Base-by-base conservation (phyloP, 2,329 filamentous ascomycete species). In the Zymoseptoria pseudotritici region DNA sequence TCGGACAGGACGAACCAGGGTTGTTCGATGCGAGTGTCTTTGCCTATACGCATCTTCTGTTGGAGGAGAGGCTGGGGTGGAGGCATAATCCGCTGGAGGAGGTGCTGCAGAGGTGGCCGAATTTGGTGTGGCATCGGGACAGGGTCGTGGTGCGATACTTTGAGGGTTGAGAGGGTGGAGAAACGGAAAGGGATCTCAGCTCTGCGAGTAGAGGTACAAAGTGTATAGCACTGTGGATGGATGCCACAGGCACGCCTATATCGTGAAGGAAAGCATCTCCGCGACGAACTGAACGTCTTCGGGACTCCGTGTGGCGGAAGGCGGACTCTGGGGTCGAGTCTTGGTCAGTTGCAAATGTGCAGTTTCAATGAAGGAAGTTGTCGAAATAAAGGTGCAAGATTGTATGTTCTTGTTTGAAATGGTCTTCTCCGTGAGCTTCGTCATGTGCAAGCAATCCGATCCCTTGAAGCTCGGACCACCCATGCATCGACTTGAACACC, bases 11-110 rank as follows among this genome's bases (percentile, higher is more conserved):
- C 29, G 71, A 74, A 17, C 90, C 93, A 0, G 85, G 86, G 0
- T 71, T 93, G 22, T 93, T 97, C 67, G 94, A 99, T 75, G 92
- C 93, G 6, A 86, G 85, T 57, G 84, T 97, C 2, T 97, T 97
- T 76, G 86, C 91, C 3, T 99, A 97, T 74, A 92, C 90, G 0
- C 85, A 95, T 73, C 78, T 96, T 55, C 78, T 97, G 56, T 75
- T 96, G 56, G 85, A 89, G 61, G 80, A 85, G 36, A 69, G 68
- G 1, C 69, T 91, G 64, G 78, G 75, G 1, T 92, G 89, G 89
- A 78, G 77, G 60, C 84, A 89, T 59, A 81, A 80, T 61, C 78
- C 79, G 57, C 75, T 96, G 56, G 78, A 74, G 13, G 79, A 82
- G 58, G 76, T 83, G 55, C 70, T 96, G 60, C 74, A 72, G 56